Percentiles rank a stretch among this genome's conserved stretches.
These are phyloP conservation scores for Neurospora crassa DNA, from an alignment of 2,329 filamentous ascomycete genomes.

Conservation along the genomic window DNA sequence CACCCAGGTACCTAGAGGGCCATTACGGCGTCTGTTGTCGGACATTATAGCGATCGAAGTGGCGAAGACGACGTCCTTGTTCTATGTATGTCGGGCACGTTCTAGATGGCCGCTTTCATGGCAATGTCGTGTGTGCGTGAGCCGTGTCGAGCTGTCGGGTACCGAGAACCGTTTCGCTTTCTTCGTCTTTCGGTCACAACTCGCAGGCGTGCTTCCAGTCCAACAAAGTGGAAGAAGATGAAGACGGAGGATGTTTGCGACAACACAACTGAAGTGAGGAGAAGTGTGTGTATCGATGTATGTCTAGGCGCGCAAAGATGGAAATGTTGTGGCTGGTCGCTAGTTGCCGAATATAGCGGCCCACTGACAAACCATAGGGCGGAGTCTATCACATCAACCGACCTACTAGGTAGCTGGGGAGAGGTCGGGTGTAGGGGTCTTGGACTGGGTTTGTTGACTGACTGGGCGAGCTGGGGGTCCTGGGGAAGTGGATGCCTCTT, in stretches of 20 bases:
- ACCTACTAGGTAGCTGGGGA: conserved; percentile 9
- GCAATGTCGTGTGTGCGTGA: neutral
- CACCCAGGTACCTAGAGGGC: conserved; percentile 48
- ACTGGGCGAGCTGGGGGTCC: neutral
- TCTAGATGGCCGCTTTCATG: neutral
- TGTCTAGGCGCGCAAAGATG: neutral
- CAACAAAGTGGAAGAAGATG: neutral
- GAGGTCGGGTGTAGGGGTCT: conserved; percentile 2
- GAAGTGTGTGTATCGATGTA: neutral
- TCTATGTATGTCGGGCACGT: neutral
- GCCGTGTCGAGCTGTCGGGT: neutral
- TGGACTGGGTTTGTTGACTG: conserved; percentile 4
- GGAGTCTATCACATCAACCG: neutral
- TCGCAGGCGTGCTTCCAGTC: neutral
- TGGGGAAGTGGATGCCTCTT: conserved; percentile 5
- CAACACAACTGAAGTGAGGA: neutral
- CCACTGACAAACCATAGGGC: neutral
- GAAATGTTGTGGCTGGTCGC: conserved; percentile 13
- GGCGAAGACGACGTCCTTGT: conserved; percentile 25
- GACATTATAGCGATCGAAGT: conserved; percentile 49
- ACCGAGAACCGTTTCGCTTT: neutral
- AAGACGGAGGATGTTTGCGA: neutral
- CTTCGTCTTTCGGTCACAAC: neutral
- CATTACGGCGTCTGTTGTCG: conserved; percentile 43
- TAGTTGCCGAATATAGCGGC: neutral